A percentile compares a stretch with the other conserved stretches of the same genome.
phyloP scores from a whole-genome alignment of 192 early-diverging fungal genomes.

The Backusella mclennaniae region DNA sequence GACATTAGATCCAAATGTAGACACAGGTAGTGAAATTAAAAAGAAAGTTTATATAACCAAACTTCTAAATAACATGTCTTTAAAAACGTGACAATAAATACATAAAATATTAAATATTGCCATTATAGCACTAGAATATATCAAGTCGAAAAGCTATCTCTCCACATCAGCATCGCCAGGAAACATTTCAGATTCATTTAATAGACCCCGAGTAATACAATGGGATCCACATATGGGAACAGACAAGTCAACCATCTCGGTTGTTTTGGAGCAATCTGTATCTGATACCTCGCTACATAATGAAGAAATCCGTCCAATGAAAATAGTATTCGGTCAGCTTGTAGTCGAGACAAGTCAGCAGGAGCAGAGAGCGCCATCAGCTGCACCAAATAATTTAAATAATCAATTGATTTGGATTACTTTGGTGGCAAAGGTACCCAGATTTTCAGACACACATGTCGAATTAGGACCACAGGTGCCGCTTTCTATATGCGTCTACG shows the following conservation, averaged over 20 bases:
- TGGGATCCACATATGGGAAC: constrained; percentile 43
- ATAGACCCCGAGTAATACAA: constrained; percentile 35
- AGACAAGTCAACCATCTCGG: constrained; percentile 33
- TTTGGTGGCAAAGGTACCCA: background rate
- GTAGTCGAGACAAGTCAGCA: constrained; percentile 50
- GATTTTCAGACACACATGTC: constrained; percentile 1
- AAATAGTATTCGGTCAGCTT: constrained; percentile 47
- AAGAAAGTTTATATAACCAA: background rate
- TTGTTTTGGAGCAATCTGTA: constrained; percentile 34
- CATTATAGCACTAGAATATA: background rate
- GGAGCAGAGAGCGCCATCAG: constrained; percentile 3
- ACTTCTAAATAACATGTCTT: background rate
- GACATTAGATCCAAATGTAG: background rate
- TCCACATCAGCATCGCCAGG: background rate
- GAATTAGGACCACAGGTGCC: constrained; percentile 4
- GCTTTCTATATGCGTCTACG: constrained; percentile 14
- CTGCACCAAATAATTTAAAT: background rate
- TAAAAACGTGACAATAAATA: background rate
- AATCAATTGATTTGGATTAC: constrained; percentile 7
- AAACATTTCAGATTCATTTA: background rate
- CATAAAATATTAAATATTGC: background rate
- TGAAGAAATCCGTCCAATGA: constrained; percentile 31
- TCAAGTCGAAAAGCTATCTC: constrained; percentile 1
- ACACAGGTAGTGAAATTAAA: background rate
- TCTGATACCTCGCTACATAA: background rate